phyloP scores from a whole-genome alignment of 2,329 filamentous ascomycete genomes.

The Elsinoe arachidis region DNA sequence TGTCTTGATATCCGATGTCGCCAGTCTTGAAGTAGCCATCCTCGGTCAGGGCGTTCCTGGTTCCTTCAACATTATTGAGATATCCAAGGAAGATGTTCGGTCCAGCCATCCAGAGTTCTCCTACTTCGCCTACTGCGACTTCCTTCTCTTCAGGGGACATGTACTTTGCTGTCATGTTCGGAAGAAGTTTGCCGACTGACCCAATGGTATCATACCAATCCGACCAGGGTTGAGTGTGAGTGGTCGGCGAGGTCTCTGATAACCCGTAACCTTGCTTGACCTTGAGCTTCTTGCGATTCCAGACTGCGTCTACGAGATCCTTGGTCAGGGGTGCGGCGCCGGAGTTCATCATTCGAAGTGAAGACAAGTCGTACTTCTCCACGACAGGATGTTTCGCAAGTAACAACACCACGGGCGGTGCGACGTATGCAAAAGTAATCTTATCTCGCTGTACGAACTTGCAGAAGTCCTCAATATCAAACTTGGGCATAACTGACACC shows the following conservation, averaged over 20 bases:
- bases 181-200: constrained; percentile 66
- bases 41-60: constrained; percentile 58
- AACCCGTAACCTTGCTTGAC: constrained; percentile 93
- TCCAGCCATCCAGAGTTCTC: constrained; percentile 60
- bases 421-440: constrained; percentile 72
- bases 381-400: constrained; percentile 73
- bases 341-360: constrained; percentile 74
- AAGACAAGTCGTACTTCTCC: constrained; percentile 70
- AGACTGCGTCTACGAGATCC: constrained; percentile 70
- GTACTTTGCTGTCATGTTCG: constrained; percentile 74
- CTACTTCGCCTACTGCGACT: constrained; percentile 51
- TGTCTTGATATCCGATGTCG: constrained; percentile 72
- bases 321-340: constrained; percentile 77
- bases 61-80: constrained; percentile 62
- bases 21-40: constrained; percentile 89
- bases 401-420: constrained; percentile 73
- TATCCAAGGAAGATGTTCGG: constrained; percentile 77
- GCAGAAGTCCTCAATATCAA: constrained; percentile 75
- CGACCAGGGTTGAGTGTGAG: constrained; percentile 60
- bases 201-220: constrained; percentile 72
- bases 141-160: constrained; percentile 55
- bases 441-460: constrained; percentile 62
- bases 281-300: constrained; percentile 63
- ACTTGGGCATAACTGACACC: constrained; percentile 65
- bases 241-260: constrained; percentile 74